These are phyloP conservation scores for Nicotiana noctiflora DNA, from an alignment of 257 asterid genomes.

Conservation along the genomic window DNA sequence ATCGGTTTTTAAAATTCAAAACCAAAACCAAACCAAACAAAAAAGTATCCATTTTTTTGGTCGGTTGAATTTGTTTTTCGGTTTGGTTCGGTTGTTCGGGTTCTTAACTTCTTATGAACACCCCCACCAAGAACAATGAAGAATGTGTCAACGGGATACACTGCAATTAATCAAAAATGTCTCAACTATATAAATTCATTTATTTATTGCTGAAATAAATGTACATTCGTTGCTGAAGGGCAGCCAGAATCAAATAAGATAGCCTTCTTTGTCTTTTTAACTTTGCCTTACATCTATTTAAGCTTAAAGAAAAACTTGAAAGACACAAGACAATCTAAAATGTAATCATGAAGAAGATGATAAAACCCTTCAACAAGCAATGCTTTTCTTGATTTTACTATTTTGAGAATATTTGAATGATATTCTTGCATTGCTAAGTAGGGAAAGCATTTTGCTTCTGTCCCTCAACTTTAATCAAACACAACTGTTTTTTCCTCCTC, in stretches of 20 bases:
- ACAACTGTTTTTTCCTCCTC: not conserved
- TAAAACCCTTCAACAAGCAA: slow-evolving; percentile 34
- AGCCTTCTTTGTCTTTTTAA: not conserved
- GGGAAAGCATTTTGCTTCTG: slow-evolving; percentile 16
- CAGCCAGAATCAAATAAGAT: not conserved
- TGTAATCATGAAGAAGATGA: not conserved
- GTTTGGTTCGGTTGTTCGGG: too few species aligned
- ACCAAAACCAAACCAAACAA: too few species aligned
- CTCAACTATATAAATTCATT: too few species aligned
- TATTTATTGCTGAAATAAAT: not conserved
- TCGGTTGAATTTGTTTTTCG: too few species aligned
- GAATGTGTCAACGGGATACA: too few species aligned
- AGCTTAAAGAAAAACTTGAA: not conserved
- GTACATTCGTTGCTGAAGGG: not conserved
- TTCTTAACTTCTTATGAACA: too few species aligned
- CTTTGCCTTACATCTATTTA: not conserved
- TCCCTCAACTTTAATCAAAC: slow-evolving; percentile 13
- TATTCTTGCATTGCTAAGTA: slow-evolving; percentile 34
- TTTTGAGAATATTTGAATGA: slow-evolving; percentile 3
- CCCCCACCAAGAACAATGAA: too few species aligned
- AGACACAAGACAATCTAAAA: slow-evolving; percentile 11
- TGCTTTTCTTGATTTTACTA: slow-evolving; percentile 27
- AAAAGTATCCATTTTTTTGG: too few species aligned
- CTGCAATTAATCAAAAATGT: too few species aligned
- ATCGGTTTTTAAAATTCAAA: too few species aligned